These are phyloP conservation scores for Aspergillus tamarii DNA, from an alignment of 2,329 filamentous ascomycete genomes.

Conservation along the genomic window DNA sequence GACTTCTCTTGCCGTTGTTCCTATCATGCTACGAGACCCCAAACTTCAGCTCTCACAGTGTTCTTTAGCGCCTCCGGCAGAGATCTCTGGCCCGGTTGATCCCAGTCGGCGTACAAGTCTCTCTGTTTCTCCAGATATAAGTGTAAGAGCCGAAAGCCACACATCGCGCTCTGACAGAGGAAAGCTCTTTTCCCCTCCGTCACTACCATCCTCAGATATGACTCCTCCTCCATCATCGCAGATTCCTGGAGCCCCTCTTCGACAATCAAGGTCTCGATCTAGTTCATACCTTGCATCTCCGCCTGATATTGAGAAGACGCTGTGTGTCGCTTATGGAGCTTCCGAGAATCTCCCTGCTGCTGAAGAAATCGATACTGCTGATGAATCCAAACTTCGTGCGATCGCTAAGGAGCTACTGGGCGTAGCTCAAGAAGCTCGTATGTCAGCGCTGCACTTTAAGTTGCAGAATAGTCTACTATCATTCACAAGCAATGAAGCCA, in stretches of 20 bases:
- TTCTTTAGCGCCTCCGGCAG: slow-evolving; percentile 42
- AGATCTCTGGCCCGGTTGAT: slow-evolving; percentile 41
- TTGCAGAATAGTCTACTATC: slow-evolving; percentile 83
- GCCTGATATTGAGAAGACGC: slow-evolving; percentile 50
- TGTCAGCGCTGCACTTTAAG: slow-evolving; percentile 86
- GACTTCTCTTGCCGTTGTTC: slow-evolving; percentile 12
- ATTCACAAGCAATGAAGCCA: slow-evolving; percentile 81
- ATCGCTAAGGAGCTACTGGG: slow-evolving; percentile 59
- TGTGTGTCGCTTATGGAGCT: slow-evolving; percentile 46
- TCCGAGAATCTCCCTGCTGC: slow-evolving; percentile 50
- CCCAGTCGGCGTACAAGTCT: slow-evolving; percentile 35
- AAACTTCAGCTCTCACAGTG: slow-evolving; percentile 34
- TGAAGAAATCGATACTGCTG: slow-evolving; percentile 57
- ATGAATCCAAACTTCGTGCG: slow-evolving; percentile 55
- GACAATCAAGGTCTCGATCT: slow-evolving; percentile 46
- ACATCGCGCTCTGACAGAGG: slow-evolving; percentile 38
- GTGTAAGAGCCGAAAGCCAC: slow-evolving; percentile 33
- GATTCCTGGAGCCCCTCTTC: slow-evolving; percentile 47
- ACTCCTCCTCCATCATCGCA: slow-evolving; percentile 68
- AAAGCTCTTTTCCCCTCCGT: slow-evolving; percentile 45
- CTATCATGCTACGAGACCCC: slow-evolving; percentile 37
- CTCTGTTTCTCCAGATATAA: slow-evolving; percentile 42
- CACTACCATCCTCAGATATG: slow-evolving; percentile 55
- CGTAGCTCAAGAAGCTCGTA: slow-evolving; percentile 69
- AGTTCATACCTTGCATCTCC: slow-evolving; percentile 48